Evolutionary conservation across 345 rosid genomes (phyloP).

Genomic region (Euphorbia lathyris): DNA sequence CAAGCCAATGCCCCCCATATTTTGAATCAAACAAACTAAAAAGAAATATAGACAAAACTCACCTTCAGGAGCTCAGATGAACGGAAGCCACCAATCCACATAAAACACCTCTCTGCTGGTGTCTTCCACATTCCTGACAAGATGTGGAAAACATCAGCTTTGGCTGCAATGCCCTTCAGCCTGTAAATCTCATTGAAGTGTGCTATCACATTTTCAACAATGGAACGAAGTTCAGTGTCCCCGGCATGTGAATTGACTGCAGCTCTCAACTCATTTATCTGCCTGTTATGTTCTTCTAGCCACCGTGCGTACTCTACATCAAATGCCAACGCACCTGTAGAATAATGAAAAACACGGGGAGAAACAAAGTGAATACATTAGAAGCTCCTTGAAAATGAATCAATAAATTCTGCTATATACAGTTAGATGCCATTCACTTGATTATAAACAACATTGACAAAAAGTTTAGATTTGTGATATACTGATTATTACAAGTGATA

Average conservation of each 20-base stretch:
- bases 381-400: not conserved
- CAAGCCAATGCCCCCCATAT: no score
- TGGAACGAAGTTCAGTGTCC: slow-evolving; percentile 74
- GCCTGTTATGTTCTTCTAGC: slow-evolving; percentile 81
- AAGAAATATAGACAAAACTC: slow-evolving; percentile 10
- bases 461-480: not conserved
- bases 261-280: slow-evolving; percentile 70
- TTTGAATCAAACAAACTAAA: not conserved
- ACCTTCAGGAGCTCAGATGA: slow-evolving; percentile 93
- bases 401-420: not conserved
- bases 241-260: slow-evolving; percentile 91
- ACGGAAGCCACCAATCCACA: slow-evolving; percentile 98
- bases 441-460: not conserved
- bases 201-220: slow-evolving; percentile 57
- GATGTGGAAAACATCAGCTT: slow-evolving; percentile 89
- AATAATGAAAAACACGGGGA: slow-evolving; percentile 11
- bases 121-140: slow-evolving; percentile 98
- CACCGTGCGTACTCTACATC: slow-evolving; percentile 83
- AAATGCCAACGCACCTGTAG: slow-evolving; percentile 82
- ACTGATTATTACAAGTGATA: not conserved
- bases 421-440: not conserved
- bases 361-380: not conserved
- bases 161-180: slow-evolving; percentile 78
- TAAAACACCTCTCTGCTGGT: slow-evolving; percentile 90
- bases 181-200: slow-evolving; percentile 79